These are phyloP conservation scores for Hypomyces perniciosus DNA, from an alignment of 2,329 filamentous ascomycete species.

Conservation along the genomic window DNA sequence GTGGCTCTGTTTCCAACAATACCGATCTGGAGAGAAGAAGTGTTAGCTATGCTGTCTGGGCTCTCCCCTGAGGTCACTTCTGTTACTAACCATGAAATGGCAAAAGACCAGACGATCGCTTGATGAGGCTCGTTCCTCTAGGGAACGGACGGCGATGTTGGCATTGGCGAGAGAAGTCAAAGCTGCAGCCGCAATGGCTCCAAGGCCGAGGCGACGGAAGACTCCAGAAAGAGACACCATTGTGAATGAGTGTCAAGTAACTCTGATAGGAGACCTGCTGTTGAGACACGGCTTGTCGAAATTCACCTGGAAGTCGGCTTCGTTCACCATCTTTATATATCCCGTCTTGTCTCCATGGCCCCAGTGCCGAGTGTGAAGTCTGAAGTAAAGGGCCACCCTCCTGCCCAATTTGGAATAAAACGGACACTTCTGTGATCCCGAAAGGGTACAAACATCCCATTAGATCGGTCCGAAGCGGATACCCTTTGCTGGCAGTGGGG, in stretches of 20 bases:
- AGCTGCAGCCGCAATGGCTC: slow-evolving; percentile 14
- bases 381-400: not conserved
- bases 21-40: slow-evolving; percentile 29
- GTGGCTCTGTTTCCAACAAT: slow-evolving; percentile 37
- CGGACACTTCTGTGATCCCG: not conserved
- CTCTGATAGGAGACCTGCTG: no score
- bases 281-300: no score
- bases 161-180: slow-evolving; percentile 11
- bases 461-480: slow-evolving; percentile 10
- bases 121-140: slow-evolving; percentile 14
- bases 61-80: not conserved
- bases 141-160: slow-evolving; percentile 6
- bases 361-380: no score
- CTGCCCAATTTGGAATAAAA: not conserved
- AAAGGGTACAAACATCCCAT: slow-evolving; percentile 4
- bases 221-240: slow-evolving; percentile 12
- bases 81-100: slow-evolving; percentile 35
- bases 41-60: not conserved
- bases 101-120: slow-evolving; percentile 31
- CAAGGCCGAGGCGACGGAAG: slow-evolving; percentile 14
- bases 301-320: no score
- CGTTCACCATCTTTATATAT: not conserved
- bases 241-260: not conserved
- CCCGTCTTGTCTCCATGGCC: not conserved
- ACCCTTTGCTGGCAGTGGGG: not conserved